phyloP scores from a whole-genome alignment of 768 basidiomycete genomes.

The Coprinopsis strossmayeri region DNA sequence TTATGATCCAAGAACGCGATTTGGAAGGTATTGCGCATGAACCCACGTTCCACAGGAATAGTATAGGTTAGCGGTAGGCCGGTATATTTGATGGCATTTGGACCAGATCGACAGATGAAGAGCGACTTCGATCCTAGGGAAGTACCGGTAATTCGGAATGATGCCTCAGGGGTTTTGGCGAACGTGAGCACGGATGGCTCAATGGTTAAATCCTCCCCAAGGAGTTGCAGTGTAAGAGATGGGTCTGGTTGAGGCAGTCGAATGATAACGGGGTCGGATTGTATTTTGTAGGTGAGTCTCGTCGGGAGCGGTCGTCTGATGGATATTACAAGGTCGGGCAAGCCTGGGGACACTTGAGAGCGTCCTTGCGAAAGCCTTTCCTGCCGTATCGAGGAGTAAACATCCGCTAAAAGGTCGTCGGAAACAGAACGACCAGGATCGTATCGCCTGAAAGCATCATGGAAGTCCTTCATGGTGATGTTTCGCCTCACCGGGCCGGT shows the following conservation, averaged over 20 bases:
- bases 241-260: slow-evolving; percentile 82
- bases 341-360: slow-evolving; percentile 29
- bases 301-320: slow-evolving; percentile 72
- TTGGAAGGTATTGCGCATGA: slow-evolving; percentile 97
- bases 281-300: slow-evolving; percentile 78
- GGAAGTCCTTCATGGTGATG: slow-evolving; percentile 72
- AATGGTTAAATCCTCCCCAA: slow-evolving; percentile 83
- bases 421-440: slow-evolving; percentile 67
- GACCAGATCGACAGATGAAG: slow-evolving; percentile 77
- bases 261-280: slow-evolving; percentile 84
- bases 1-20: slow-evolving; percentile 71
- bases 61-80: slow-evolving; percentile 75
- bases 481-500: slow-evolving; percentile 49
- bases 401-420: slow-evolving; percentile 68
- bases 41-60: slow-evolving; percentile 81
- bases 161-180: slow-evolving; percentile 67
- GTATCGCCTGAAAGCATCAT: slow-evolving; percentile 73
- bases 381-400: slow-evolving; percentile 70
- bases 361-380: slow-evolving; percentile 73
- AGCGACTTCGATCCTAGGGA: slow-evolving; percentile 79
- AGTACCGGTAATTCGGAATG: slow-evolving; percentile 87
- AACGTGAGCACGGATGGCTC: slow-evolving; percentile 85
- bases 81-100: slow-evolving; percentile 76
- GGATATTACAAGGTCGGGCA: slow-evolving; percentile 50
- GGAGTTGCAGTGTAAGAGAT: slow-evolving; percentile 74